A percentile compares a stretch with the other conserved stretches of the same genome.
phyloP scores from a whole-genome alignment of 2,329 filamentous ascomycete genomes.

The Didymella arachidicola region DNA sequence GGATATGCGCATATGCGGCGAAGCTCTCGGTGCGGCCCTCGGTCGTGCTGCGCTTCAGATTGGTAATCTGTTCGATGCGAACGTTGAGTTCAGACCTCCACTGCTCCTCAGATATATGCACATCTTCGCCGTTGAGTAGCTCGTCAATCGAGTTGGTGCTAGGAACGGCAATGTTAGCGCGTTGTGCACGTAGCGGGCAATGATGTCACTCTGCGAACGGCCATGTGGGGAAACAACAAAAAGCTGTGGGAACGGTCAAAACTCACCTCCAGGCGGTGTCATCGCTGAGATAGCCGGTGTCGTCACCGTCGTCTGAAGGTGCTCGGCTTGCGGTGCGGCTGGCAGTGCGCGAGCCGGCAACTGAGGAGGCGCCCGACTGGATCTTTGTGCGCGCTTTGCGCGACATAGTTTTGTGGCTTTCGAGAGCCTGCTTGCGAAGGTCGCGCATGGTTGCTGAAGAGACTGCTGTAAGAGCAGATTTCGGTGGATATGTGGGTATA shows the following conservation, averaged over 20 bases:
- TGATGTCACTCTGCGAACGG: constrained; percentile 39
- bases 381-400: constrained; percentile 69
- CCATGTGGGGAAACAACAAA: constrained; percentile 22
- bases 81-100: constrained; percentile 71
- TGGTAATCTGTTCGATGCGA: constrained; percentile 74
- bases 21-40: constrained; percentile 73
- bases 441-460: constrained; percentile 62
- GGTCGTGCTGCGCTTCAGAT: constrained; percentile 79
- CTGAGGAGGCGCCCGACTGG: constrained; percentile 65
- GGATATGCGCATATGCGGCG: constrained; percentile 66
- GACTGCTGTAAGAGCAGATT: neutral
- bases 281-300: constrained; percentile 60
- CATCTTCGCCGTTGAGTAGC: constrained; percentile 61
- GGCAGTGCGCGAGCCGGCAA: constrained; percentile 61
- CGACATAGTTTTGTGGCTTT: constrained; percentile 76
- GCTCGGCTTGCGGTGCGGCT: constrained; percentile 65
- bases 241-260: constrained; percentile 14
- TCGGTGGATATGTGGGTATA: constrained; percentile 6
- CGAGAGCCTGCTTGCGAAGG: constrained; percentile 71
- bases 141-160: constrained; percentile 74
- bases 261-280: constrained; percentile 65
- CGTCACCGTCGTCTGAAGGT: constrained; percentile 70
- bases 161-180: constrained; percentile 33
- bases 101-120: constrained; percentile 57
- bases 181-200: constrained; percentile 24